These are phyloP conservation scores for Clarireedia sp. DNA, from an alignment of 2,329 filamentous ascomycete species.

Conservation along the genomic window DNA sequence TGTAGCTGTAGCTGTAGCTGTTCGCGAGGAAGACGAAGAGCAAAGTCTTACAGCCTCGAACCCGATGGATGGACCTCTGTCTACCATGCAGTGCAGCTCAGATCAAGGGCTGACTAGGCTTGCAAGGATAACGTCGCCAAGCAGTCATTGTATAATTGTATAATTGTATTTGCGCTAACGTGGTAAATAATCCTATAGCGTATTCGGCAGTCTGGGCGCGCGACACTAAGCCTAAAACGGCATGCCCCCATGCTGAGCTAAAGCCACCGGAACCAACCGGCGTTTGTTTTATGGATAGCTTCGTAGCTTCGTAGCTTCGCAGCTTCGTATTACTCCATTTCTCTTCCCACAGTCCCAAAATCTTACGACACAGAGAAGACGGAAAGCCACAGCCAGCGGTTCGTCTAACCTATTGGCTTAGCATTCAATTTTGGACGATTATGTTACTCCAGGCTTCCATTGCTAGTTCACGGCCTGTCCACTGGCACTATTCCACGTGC, in stretches of 20 bases:
- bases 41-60: too few species aligned
- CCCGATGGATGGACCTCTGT: too few species aligned
- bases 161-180: too few species aligned
- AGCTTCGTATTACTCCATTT: too few species aligned
- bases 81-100: too few species aligned
- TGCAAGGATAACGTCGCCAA: too few species aligned
- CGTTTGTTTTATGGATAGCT: neutral
- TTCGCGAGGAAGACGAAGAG: too few species aligned
- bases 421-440: neutral
- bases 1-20: too few species aligned
- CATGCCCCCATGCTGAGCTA: neutral
- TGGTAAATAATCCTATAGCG: neutral
- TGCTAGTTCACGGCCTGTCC: neutral
- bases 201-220: neutral
- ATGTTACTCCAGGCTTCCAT: neutral
- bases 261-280: neutral
- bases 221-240: neutral
- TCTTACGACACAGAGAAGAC: neutral
- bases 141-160: too few species aligned
- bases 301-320: too few species aligned
- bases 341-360: neutral
- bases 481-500: neutral
- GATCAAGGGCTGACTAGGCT: too few species aligned
- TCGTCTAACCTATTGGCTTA: constrained; percentile 7
- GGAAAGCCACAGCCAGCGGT: constrained; percentile 1